These are phyloP conservation scores for Albugo candida DNA, from an alignment of 352 stramenopile species.

Conservation along the genomic window DNA sequence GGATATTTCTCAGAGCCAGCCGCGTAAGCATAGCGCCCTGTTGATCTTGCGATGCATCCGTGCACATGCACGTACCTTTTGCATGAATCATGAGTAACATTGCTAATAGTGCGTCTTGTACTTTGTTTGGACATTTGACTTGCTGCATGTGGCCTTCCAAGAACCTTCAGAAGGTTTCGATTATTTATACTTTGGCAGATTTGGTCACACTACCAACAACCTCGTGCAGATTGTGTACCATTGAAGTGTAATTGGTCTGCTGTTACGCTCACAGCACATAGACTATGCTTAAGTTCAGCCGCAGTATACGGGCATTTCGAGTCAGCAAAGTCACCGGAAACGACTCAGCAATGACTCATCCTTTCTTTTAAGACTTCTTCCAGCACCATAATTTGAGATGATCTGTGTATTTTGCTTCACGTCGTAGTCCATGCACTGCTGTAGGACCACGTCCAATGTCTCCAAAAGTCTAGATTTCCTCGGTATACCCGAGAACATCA, in stretches of 20 bases:
- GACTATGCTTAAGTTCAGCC: slow-evolving; percentile 6
- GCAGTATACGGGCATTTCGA: slow-evolving; percentile 3
- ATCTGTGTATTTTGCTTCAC: no score
- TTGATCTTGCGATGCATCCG: no score
- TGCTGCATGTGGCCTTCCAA: no score
- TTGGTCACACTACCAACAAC: neutral
- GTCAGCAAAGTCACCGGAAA: slow-evolving; percentile 3
- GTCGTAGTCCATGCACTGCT: neutral
- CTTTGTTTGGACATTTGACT: no score
- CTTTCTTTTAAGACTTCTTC: slow-evolving; percentile 3
- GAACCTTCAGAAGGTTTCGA: no score
- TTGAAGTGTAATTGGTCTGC: neutral
- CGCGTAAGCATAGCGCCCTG: no score
- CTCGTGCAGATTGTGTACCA: neutral
- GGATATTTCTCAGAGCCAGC: no score
- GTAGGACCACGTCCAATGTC: slow-evolving; percentile 1
- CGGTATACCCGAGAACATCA: slow-evolving; percentile 1
- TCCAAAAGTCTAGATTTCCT: slow-evolving; percentile 1
- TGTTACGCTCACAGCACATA: slow-evolving; percentile 4
- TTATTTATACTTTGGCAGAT: neutral
- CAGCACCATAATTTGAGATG: slow-evolving; percentile 2
- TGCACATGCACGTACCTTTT: no score
- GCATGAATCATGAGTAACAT: no score
- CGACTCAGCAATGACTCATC: slow-evolving; percentile 2
- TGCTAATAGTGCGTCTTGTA: no score